phyloP scores from a whole-genome alignment of 2,329 filamentous ascomycete species.

The Verticillium nubilum region DNA sequence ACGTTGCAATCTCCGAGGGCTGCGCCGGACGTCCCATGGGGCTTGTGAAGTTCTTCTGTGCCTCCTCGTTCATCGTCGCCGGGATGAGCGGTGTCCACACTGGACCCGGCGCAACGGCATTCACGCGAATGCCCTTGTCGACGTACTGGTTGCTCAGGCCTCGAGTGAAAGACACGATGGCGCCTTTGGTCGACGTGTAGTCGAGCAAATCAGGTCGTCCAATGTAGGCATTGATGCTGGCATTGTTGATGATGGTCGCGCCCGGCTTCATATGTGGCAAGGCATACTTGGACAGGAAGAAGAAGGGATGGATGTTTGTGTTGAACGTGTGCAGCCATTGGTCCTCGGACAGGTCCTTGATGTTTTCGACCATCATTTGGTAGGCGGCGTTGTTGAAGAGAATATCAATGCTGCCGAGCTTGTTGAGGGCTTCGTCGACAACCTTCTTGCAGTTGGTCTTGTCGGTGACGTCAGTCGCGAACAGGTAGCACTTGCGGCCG shows the following conservation, averaged over 20 bases:
- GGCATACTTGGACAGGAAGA: slow-evolving; percentile 73
- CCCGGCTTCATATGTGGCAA: slow-evolving; percentile 72
- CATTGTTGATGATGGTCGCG: slow-evolving; percentile 77
- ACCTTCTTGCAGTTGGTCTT: slow-evolving; percentile 64
- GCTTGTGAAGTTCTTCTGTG: slow-evolving; percentile 65
- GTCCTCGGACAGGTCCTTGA: slow-evolving; percentile 67
- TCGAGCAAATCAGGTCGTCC: slow-evolving; percentile 76
- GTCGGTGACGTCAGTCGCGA: slow-evolving; percentile 59
- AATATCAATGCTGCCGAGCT: slow-evolving; percentile 67
- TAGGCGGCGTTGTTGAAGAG: slow-evolving; percentile 69
- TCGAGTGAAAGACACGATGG: slow-evolving; percentile 74
- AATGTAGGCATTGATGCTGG: slow-evolving; percentile 78
- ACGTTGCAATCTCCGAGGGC: slow-evolving; percentile 76
- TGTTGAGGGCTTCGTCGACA: slow-evolving; percentile 59
- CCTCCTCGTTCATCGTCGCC: slow-evolving; percentile 63
- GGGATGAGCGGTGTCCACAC: slow-evolving; percentile 76
- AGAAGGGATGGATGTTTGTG: slow-evolving; percentile 78
- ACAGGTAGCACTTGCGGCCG: slow-evolving; percentile 59
- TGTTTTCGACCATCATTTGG: slow-evolving; percentile 63
- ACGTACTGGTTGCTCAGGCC: slow-evolving; percentile 72
- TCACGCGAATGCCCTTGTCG: slow-evolving; percentile 67
- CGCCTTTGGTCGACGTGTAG: slow-evolving; percentile 76
- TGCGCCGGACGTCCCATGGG: slow-evolving; percentile 76
- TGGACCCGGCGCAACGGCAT: slow-evolving; percentile 71
- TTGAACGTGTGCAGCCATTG: slow-evolving; percentile 78